phyloP scores from a whole-genome alignment of 1,284 basidiomycete genomes.

The Meira miltonrushii region DNA sequence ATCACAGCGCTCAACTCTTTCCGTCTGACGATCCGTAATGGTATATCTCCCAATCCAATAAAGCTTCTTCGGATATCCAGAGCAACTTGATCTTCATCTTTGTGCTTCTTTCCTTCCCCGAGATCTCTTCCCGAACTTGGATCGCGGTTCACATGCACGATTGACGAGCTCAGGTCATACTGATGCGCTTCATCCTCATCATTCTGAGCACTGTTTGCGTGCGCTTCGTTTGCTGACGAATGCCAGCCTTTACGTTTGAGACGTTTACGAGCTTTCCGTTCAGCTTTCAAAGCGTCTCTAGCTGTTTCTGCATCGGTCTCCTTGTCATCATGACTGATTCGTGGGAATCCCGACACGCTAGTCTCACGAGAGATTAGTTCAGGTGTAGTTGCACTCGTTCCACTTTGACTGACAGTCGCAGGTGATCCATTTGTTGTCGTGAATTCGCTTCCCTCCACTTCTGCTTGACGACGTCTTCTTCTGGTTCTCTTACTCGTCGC shows the following conservation, averaged over 20 bases:
- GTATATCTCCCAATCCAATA: conserved; percentile 16
- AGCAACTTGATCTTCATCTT: conserved; percentile 43
- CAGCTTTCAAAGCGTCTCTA: neutral
- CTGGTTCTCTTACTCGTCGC: conserved; percentile 4
- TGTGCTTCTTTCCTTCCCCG: conserved; percentile 6
- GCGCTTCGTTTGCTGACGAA: neutral
- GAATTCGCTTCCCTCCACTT: neutral
- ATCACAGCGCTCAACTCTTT: conserved; percentile 33
- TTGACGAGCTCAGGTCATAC: neutral
- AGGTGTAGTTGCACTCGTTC: neutral
- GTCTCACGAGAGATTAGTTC: conserved; percentile 2
- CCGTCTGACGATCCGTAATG: conserved; percentile 14
- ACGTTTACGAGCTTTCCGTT: neutral
- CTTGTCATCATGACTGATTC: neutral
- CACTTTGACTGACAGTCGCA: neutral
- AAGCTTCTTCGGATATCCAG: conserved; percentile 49
- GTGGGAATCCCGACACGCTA: neutral
- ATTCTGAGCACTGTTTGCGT: too few species aligned
- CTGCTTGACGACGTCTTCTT: neutral
- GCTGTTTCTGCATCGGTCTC: neutral
- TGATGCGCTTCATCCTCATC: neutral
- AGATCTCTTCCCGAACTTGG: neutral
- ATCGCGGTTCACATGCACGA: neutral
- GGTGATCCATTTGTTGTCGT: neutral
- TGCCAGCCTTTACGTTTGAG: neutral